These are phyloP conservation scores for Rasamsonia emersonii DNA, from an alignment of 2,329 filamentous ascomycete species.

Conservation along the genomic window DNA sequence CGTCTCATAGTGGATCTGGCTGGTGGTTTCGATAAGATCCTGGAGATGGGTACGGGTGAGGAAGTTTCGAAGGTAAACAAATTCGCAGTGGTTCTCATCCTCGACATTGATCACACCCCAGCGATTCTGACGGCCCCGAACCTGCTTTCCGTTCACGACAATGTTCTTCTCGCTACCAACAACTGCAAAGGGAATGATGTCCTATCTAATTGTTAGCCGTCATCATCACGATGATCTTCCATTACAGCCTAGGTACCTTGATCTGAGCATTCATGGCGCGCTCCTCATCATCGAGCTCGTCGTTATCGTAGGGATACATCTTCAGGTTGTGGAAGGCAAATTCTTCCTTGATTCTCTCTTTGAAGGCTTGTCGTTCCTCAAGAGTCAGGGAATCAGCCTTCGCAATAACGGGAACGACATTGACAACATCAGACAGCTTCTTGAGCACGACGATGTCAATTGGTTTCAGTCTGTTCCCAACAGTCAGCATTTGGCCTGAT, in stretches of 20 bases:
- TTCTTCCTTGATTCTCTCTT: slow-evolving; percentile 99
- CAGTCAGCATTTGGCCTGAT: slow-evolving; percentile 8
- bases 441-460: slow-evolving; percentile 99
- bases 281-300: slow-evolving; percentile 97
- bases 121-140: slow-evolving; percentile 94
- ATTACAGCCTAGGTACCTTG: slow-evolving; percentile 56
- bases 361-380: slow-evolving; percentile 92
- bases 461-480: slow-evolving; percentile 62
- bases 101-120: slow-evolving; percentile 99
- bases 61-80: slow-evolving; percentile 97
- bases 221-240: slow-evolving; percentile 19
- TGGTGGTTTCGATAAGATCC: slow-evolving; percentile 97
- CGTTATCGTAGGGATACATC: slow-evolving; percentile 99
- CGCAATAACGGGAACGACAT: slow-evolving; percentile 96
- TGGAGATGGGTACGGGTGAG: slow-evolving; percentile 95
- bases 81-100: slow-evolving; percentile 99
- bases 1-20: slow-evolving; percentile 99
- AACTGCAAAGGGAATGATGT: slow-evolving; percentile 92
- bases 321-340: slow-evolving; percentile 99
- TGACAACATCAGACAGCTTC: slow-evolving; percentile 98
- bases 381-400: slow-evolving; percentile 95
- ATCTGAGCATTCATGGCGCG: slow-evolving; percentile 87
- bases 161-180: slow-evolving; percentile 98
- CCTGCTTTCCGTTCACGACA: slow-evolving; percentile 93
- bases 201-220: slow-evolving; percentile 44